Evolutionary conservation across 2,329 filamentous ascomycete genomes (phyloP), one percentile per base, ranked within the genome.

Genomic region (Truncatella angustata): DNA sequence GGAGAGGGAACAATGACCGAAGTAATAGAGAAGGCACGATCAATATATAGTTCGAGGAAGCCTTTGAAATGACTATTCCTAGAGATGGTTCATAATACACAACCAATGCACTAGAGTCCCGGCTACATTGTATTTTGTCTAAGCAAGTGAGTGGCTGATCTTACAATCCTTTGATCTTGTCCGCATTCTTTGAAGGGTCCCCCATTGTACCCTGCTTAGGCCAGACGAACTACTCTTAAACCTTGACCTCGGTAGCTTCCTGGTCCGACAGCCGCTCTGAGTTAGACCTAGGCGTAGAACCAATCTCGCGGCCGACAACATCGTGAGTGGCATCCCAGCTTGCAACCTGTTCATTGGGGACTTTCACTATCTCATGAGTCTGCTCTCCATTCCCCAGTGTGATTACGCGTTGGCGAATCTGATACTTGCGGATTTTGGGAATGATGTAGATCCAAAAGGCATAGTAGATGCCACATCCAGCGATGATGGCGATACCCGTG

Each of bases 391-490:
- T 67, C 1, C 73, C 76, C 10, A 77, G 62, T n/a, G 66, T 55
- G 1, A 78, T 43, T 5, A 78, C 61, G 12, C 75, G 73, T 55
- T 79, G 77, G 3, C 77, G 70, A 45, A 79, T 68, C 26, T 70
- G 60, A 49, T 80, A 81, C 0, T 70, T 68, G 5, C 69, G 65
- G 9, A 68, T 59, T 28, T 64, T 68, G 0, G 79, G 78, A 0
- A 81, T 55, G 1, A 71, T 44, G 21, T 70, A 67, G 32, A 79
- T 71, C 75, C 76, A 81, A 6, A 72, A 46, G 23, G 68, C 66
- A 56, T 81, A 82, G 62, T 81, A 82, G 0, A 75, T 47, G 0
- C 62, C 75, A 46, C 79, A 81, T 9, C n/a, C 32, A n/a, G 21
- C 9, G 10, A 49, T 10, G n/a, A 80, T 74, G 12, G 63, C 76